Conservation (phyloP, 495 filamentous ascomycete species). For the Aspergillus bertholletiae region DNA sequence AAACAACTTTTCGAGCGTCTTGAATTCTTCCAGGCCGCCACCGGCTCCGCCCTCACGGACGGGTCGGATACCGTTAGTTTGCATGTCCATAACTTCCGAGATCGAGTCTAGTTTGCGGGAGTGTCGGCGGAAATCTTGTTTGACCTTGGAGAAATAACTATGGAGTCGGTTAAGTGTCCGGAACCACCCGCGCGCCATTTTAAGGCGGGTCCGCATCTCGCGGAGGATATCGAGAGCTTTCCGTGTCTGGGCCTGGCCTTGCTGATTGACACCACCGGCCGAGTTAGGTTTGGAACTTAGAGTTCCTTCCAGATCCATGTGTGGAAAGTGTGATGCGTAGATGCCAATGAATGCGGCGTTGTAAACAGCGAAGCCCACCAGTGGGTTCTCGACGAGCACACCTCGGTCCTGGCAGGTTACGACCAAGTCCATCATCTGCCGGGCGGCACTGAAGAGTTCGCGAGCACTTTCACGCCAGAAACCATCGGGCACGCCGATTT, state of each 20-base stretch:
- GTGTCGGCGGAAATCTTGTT: slow-evolving; percentile 53
- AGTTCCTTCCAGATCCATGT: slow-evolving; percentile 69
- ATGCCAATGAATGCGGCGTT: slow-evolving; percentile 69
- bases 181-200: slow-evolving; percentile 70
- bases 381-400: slow-evolving; percentile 71
- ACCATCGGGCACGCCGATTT: slow-evolving; percentile 45
- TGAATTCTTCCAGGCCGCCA: slow-evolving; percentile 72
- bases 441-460: slow-evolving; percentile 68
- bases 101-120: slow-evolving; percentile 39
- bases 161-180: slow-evolving; percentile 64
- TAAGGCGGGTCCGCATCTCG: slow-evolving; percentile 63
- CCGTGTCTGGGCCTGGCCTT: slow-evolving; percentile 38
- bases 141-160: slow-evolving; percentile 62
- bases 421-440: slow-evolving; percentile 72
- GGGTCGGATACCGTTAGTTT: slow-evolving; percentile 37
- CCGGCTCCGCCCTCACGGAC: slow-evolving; percentile 51
- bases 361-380: slow-evolving; percentile 78
- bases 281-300: slow-evolving; percentile 35
- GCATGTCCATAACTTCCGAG: slow-evolving; percentile 28
- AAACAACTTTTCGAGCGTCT: slow-evolving; percentile 53
- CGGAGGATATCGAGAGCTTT: slow-evolving; percentile 52
- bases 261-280: slow-evolving; percentile 24
- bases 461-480: slow-evolving; percentile 78
- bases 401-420: slow-evolving; percentile 69
- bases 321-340: slow-evolving; percentile 70